Conservation (phyloP, 2,329 filamentous ascomycete genomes). For the Pyrenochaeta sp. region DNA sequence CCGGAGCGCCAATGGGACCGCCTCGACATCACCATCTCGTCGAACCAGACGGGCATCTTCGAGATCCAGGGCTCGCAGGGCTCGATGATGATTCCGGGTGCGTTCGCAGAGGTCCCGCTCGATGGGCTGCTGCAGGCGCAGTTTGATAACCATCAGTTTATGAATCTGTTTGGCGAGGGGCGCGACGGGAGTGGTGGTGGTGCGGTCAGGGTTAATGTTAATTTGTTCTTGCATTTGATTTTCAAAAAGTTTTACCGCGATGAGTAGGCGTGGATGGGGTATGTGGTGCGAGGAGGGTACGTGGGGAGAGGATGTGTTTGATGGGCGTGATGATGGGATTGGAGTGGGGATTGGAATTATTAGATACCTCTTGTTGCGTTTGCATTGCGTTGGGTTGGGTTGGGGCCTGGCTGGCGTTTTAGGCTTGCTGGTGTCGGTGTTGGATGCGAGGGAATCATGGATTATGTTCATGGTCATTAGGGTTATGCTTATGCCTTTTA, state of each 20-base stretch:
- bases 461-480: too few species aligned
- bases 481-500: too few species aligned
- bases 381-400: too few species aligned
- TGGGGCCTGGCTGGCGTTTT: background rate
- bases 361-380: too few species aligned
- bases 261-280: constrained; percentile 16
- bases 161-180: constrained; percentile 76
- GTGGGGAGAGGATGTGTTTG: too few species aligned
- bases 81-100: constrained; percentile 94
- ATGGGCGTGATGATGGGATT: too few species aligned
- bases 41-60: constrained; percentile 93
- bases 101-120: constrained; percentile 84
- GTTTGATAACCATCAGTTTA: constrained; percentile 95
- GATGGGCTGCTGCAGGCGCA: constrained; percentile 96
- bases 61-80: constrained; percentile 89
- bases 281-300: background rate
- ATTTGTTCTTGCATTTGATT: constrained; percentile 92
- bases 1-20: constrained; percentile 85
- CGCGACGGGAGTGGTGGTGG: constrained; percentile 32
- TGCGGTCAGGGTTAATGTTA: constrained; percentile 86
- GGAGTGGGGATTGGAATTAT: too few species aligned
- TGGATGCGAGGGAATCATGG: too few species aligned
- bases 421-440: background rate
- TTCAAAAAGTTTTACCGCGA: constrained; percentile 96
- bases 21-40: constrained; percentile 92